A percentile compares a stretch with the other conserved stretches of the same genome.
These are phyloP conservation scores for Tetracladium marchalianum DNA, from an alignment of 495 filamentous ascomycete genomes.

Conservation along the genomic window DNA sequence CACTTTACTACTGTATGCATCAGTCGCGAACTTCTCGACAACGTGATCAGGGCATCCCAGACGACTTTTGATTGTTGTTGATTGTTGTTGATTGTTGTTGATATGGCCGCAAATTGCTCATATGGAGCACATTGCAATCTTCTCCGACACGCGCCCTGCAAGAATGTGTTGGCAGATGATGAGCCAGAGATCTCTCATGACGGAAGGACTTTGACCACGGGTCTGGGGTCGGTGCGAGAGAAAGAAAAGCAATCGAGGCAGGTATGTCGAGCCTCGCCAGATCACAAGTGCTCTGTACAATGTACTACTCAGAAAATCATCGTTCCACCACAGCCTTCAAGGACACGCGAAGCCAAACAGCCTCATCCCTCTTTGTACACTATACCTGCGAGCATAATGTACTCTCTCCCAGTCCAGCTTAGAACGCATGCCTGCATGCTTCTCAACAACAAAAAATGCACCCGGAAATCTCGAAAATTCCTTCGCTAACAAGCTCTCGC, in stretches of 20 bases:
- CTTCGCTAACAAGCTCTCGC: conserved; percentile 6
- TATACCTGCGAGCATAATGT: conserved; percentile 10
- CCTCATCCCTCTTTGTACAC: conserved; percentile 7
- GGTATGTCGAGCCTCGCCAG: conserved; percentile 7
- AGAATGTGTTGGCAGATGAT: conserved; percentile 5
- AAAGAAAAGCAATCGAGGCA: conserved; percentile 1
- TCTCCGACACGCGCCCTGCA: conserved; percentile 8
- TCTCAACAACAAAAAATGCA: conserved; percentile 5
- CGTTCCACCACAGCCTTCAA: conserved; percentile 15
- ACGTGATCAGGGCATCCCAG: background rate
- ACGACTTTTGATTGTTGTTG: no score
- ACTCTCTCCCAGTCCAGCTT: background rate
- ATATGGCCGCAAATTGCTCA: conserved; percentile 1
- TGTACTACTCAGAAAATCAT: conserved; percentile 13
- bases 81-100: no score
- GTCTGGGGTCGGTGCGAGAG: background rate
- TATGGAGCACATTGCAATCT: background rate
- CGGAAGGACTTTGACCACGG: background rate
- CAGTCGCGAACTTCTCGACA: background rate
- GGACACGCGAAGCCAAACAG: conserved; percentile 13
- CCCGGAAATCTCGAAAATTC: conserved; percentile 5
- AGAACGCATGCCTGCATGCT: conserved; percentile 15
- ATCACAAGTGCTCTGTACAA: conserved; percentile 3
- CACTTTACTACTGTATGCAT: no score
- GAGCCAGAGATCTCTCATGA: no score